Evolutionary conservation across 176 grass and related monocot species (phyloP).

Genomic region (Hordeum marinum): DNA sequence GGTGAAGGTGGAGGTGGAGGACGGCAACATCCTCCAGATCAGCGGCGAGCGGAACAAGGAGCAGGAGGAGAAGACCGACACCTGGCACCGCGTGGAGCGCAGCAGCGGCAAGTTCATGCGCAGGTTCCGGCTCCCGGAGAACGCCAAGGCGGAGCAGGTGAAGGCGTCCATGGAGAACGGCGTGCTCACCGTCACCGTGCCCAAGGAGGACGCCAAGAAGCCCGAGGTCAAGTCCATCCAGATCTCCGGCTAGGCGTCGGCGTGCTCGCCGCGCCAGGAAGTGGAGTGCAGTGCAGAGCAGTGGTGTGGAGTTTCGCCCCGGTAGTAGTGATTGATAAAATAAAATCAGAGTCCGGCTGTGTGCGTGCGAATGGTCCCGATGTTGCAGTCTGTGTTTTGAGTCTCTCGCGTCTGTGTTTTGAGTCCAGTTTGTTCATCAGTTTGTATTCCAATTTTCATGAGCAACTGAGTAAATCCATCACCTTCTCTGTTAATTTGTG

Average conservation of each 20-base stretch:
- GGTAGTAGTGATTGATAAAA: background rate
- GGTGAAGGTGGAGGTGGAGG: slow-evolving; percentile 59
- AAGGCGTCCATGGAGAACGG: slow-evolving; percentile 57
- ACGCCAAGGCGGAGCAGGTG: slow-evolving; percentile 43
- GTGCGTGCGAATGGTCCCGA: too few relatives aligned
- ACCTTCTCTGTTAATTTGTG: background rate
- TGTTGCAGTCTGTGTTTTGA: too few relatives aligned
- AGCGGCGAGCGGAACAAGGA: slow-evolving; percentile 54
- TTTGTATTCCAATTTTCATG: background rate
- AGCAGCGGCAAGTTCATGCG: slow-evolving; percentile 62
- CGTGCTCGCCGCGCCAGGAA: background rate
- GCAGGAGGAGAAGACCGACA: slow-evolving; percentile 55
- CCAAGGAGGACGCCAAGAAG: slow-evolving; percentile 45
- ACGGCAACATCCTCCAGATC: slow-evolving; percentile 47
- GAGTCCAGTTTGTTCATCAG: too few relatives aligned
- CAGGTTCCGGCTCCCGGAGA: slow-evolving; percentile 39
- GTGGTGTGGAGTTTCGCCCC: background rate
- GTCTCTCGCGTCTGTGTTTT: too few relatives aligned
- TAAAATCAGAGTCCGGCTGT: background rate
- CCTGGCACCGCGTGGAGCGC: slow-evolving; percentile 54
- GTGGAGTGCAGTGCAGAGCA: background rate
- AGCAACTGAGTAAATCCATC: background rate
- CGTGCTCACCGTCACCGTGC: slow-evolving; percentile 56
- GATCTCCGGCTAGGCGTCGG: slow-evolving; percentile 28
- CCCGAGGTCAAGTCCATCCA: slow-evolving; percentile 43